phyloP scores from a whole-genome alignment of 2,329 filamentous ascomycete species.

The Pleoardoris graminearum region DNA sequence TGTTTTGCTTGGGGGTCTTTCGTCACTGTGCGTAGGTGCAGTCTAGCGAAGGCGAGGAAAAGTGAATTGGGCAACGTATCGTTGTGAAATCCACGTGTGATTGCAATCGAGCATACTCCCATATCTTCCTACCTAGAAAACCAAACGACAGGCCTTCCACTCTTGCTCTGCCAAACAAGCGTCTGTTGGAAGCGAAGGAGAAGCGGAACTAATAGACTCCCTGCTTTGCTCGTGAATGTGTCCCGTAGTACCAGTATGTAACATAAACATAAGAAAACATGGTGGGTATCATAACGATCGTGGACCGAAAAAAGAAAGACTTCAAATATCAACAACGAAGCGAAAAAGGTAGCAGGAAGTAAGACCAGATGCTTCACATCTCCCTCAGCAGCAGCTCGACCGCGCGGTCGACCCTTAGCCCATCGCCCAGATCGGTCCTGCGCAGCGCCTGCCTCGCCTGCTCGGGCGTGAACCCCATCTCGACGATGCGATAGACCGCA shows the following conservation, averaged over 20 bases:
- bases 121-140: too few species aligned
- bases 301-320: not conserved
- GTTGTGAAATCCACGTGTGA: too few species aligned
- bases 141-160: too few species aligned
- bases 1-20: too few species aligned
- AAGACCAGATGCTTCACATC: not conserved
- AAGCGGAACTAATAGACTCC: not conserved
- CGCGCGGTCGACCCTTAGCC: conserved; percentile 60
- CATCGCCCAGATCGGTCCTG: conserved; percentile 63
- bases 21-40: too few species aligned
- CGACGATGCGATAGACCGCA: conserved; percentile 61
- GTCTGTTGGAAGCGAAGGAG: not conserved
- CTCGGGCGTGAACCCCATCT: conserved; percentile 61
- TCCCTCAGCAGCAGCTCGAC: conserved; percentile 57
- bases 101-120: too few species aligned
- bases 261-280: not conserved
- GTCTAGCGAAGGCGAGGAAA: too few species aligned
- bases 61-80: too few species aligned
- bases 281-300: conserved; percentile 5
- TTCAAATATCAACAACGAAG: not conserved
- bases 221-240: too few species aligned
- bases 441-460: conserved; percentile 61
- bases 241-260: not conserved
- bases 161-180: too few species aligned
- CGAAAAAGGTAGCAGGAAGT: not conserved